These are phyloP conservation scores for Entomortierella beljakovae DNA, from an alignment of 192 early-diverging fungal genomes.

Conservation along the genomic window DNA sequence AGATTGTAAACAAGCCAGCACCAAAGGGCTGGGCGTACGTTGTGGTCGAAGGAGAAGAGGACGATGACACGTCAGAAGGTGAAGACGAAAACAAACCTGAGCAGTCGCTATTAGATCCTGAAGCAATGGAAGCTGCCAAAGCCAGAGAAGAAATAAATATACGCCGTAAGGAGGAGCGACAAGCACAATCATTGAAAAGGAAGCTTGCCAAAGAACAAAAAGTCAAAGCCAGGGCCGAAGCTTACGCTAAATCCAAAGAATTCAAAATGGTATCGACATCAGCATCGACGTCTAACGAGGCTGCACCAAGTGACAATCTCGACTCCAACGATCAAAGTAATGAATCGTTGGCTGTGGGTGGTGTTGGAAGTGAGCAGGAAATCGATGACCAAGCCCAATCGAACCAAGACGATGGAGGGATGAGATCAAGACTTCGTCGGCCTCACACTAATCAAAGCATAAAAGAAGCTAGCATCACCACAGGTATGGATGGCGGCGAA, in stretches of 20 bases:
- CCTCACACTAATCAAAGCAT: background rate
- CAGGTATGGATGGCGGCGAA: background rate
- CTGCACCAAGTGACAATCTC: background rate
- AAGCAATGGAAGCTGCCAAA: background rate
- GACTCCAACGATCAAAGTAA: background rate
- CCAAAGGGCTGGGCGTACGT: slow-evolving; percentile 63
- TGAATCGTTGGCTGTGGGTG: background rate
- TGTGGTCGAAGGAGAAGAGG: slow-evolving; percentile 53
- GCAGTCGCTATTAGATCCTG: background rate
- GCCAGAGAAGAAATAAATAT: slow-evolving; percentile 13
- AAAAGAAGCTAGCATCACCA: background rate
- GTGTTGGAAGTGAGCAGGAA: background rate
- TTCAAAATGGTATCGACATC: too few species aligned
- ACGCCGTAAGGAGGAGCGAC: slow-evolving; percentile 2
- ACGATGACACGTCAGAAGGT: slow-evolving; percentile 47
- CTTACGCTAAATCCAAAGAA: slow-evolving; percentile 17
- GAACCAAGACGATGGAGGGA: background rate
- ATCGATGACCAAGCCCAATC: background rate
- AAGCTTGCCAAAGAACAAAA: slow-evolving; percentile 19
- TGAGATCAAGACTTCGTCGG: background rate
- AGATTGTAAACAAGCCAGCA: slow-evolving; percentile 48
- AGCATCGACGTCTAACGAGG: background rate
- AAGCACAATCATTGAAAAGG: slow-evolving; percentile 8
- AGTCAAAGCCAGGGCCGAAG: slow-evolving; percentile 12
- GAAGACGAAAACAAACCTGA: slow-evolving; percentile 26